Evolutionary conservation across 2,329 filamentous ascomycete genomes (phyloP), one percentile per base, ranked within the genome.

Genomic region (Sclerotinia nivalis): DNA sequence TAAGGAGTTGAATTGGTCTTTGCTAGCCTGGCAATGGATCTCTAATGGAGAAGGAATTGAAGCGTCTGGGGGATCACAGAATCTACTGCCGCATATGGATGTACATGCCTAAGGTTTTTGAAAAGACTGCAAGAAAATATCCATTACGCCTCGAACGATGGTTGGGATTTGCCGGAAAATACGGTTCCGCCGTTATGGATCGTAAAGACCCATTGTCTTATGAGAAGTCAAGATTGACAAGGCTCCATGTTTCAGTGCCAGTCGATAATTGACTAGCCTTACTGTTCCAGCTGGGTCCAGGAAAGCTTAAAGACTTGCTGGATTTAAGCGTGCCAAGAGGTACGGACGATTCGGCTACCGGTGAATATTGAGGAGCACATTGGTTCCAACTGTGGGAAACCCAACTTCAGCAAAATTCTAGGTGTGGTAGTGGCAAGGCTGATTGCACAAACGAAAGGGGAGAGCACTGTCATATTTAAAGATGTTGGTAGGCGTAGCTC

Each of bases 1-100:
- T 75, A 87, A 89, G 76, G 92, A 95, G 82, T 83, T 96, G 77
- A 96, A 96, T 82, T 95, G 92, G 92, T 93, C 91, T 79, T 86
- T 94, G 79, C 82, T 94, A 77, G 91, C 89, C 67, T 95, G 91
- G 92, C 89, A 93, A 34, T 70, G 68, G 61, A 28, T 59, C 0
- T 50, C 60, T n/a, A 25, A n/a, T 28, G 9, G n/a, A 31, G 49
- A 65, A 4, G 37, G 56, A 55, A 47, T 9, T 3, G 31, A 54
- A 40, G 22, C 20, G 47, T 25, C 22, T 22, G 31, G 37, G 34
- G 28, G 45, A 12, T 28, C 28, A 54, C 37, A 22, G 49, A 31
- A 12, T 49, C 60, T 28, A 25, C 20, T 34, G 20, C 22, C 45
- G 22, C 47, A 40, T 22, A 49, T 64, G n/a, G 13, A n/a, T 50